These are phyloP conservation scores for Mallotus repandus DNA, from an alignment of 441 rosid genomes.

Conservation along the genomic window DNA sequence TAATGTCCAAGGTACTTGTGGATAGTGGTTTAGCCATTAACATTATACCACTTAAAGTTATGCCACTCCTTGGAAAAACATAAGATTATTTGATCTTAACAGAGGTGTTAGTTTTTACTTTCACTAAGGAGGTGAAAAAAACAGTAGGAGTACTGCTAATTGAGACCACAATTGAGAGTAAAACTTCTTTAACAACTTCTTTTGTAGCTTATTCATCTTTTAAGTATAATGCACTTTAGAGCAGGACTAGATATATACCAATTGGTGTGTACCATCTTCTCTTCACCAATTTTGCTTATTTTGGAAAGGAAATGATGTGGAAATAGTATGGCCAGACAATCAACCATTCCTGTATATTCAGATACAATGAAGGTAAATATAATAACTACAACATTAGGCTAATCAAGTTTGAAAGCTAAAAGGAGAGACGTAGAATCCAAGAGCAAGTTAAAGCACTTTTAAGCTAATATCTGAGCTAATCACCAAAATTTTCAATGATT, in stretches of 20 bases:
- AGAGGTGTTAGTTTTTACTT: not conserved
- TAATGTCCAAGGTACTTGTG: not conserved
- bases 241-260: not conserved
- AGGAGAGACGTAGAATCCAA: no score
- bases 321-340: no score
- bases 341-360: no score
- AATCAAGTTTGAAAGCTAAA: no score
- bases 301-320: not conserved
- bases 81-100: not conserved
- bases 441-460: no score
- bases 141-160: not conserved
- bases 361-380: no score
- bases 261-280: not conserved
- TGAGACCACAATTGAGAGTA: not conserved
- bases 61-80: not conserved
- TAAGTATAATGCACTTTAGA: not conserved
- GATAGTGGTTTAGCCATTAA: not conserved
- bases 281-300: no score
- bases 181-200: no score
- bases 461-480: no score
- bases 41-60: not conserved
- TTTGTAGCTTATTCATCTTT: not conserved
- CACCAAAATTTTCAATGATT: no score
- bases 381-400: no score
- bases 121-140: not conserved